phyloP scores from a whole-genome alignment of 2,329 filamentous ascomycete species.

The Botryosphaeria dothidea region DNA sequence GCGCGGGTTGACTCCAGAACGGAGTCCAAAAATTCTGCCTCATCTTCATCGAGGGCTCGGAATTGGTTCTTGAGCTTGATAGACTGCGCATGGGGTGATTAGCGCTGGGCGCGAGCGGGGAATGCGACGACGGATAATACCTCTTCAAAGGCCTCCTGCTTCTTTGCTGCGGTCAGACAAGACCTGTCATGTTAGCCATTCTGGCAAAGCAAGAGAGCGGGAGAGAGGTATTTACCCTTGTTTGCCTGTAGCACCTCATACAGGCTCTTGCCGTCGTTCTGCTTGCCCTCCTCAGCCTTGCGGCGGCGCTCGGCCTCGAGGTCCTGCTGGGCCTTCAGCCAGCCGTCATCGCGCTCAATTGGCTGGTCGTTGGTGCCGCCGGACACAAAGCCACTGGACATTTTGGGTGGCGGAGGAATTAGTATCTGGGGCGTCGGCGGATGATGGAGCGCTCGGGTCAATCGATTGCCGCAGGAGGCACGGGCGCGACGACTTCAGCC shows the following conservation, averaged over 20 bases:
- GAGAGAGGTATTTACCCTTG: slow-evolving; percentile 58
- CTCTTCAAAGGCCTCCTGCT: slow-evolving; percentile 81
- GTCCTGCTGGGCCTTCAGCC: slow-evolving; percentile 65
- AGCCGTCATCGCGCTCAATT: slow-evolving; percentile 55
- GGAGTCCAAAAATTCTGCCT: slow-evolving; percentile 70
- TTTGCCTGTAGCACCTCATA: slow-evolving; percentile 79
- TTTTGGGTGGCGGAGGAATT: neutral
- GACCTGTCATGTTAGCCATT: slow-evolving; percentile 35
- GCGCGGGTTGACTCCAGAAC: slow-evolving; percentile 58
- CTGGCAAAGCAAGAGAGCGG: neutral
- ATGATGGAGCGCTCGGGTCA: neutral
- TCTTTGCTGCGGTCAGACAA: slow-evolving; percentile 59
- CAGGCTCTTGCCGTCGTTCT: slow-evolving; percentile 61
- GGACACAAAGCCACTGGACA: slow-evolving; percentile 24
- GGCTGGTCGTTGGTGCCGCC: slow-evolving; percentile 30
- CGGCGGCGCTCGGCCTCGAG: slow-evolving; percentile 62
- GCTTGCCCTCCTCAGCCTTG: slow-evolving; percentile 54
- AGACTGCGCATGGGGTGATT: slow-evolving; percentile 32
- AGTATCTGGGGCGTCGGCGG: neutral
- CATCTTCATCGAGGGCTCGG: slow-evolving; percentile 74
- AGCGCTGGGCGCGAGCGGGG: neutral
- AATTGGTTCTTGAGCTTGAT: slow-evolving; percentile 75
- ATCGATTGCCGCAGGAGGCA: neutral
- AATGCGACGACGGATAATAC: slow-evolving; percentile 25
- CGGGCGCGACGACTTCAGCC: neutral